phyloP scores from a whole-genome alignment of 768 basidiomycete genomes.

The Coprinopsis marcescibilis region DNA sequence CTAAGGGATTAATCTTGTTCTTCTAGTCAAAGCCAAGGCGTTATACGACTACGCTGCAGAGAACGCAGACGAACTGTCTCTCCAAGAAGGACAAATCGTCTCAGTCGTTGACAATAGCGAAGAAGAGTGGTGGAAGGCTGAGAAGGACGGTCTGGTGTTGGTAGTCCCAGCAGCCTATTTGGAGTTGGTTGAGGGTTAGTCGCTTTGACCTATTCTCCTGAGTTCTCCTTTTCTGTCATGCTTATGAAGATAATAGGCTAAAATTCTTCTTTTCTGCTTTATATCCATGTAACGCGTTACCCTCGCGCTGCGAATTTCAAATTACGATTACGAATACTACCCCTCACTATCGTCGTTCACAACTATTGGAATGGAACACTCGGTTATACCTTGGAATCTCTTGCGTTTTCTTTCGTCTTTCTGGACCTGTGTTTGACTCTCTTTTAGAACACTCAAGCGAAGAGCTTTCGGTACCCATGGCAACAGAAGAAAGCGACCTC shows the following conservation, averaged over 20 bases:
- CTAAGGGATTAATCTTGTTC: not conserved
- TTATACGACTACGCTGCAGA: conserved; percentile 70
- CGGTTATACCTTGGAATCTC: not conserved
- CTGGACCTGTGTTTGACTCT: not conserved
- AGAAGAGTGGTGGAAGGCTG: conserved; percentile 94
- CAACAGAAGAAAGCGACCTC: not conserved
- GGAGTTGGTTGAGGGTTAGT: conserved; percentile 89
- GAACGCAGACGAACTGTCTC: conserved; percentile 78
- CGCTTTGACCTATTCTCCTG: conserved; percentile 22
- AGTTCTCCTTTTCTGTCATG: conserved; percentile 9
- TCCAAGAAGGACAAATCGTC: conserved; percentile 74
- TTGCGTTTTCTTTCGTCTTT: not conserved
- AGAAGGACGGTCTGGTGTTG: conserved; percentile 78
- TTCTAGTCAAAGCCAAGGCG: conserved; percentile 64
- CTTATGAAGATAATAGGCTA: conserved; percentile 59
- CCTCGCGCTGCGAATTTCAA: conserved; percentile 24
- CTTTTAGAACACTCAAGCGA: not conserved
- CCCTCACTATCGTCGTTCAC: not conserved
- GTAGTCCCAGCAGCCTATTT: conserved; percentile 91
- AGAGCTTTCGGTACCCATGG: not conserved
- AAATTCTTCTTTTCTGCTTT: conserved; percentile 64
- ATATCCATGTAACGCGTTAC: conserved; percentile 38
- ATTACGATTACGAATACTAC: conserved; percentile 22
- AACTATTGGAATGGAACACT: conserved; percentile 17
- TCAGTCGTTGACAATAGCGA: conserved; percentile 80